Conservation (phyloP, 768 basidiomycete species). For the Trametes punicea region DNA sequence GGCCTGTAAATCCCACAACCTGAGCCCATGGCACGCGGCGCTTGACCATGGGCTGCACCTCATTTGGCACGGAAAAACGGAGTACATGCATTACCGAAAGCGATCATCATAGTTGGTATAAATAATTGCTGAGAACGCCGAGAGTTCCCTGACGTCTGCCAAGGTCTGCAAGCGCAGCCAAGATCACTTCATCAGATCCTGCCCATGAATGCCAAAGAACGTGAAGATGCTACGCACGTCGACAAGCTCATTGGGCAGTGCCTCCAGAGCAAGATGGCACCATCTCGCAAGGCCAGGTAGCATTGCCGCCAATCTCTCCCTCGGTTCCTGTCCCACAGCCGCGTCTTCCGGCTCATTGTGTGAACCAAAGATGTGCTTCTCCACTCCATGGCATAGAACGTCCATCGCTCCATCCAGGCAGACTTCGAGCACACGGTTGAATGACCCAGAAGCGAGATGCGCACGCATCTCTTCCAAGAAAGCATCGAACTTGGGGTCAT, state of each 20-base stretch:
- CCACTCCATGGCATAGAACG: constrained; percentile 60
- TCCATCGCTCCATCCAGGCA: constrained; percentile 69
- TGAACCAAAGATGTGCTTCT: constrained; percentile 54
- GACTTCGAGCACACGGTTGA: constrained; percentile 64
- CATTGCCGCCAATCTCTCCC: constrained; percentile 72
- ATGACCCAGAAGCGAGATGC: constrained; percentile 66
- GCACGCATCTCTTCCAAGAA: constrained; percentile 69
- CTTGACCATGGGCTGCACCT: neutral
- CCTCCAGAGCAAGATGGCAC: constrained; percentile 65
- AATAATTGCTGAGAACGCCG: constrained; percentile 67
- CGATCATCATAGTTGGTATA: constrained; percentile 66
- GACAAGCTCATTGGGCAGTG: constrained; percentile 74
- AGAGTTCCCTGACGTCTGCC: constrained; percentile 58
- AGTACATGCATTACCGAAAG: constrained; percentile 33
- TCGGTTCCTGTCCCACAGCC: constrained; percentile 36
- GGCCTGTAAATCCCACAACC: no score
- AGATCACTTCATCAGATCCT: neutral
- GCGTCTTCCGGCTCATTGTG: constrained; percentile 22
- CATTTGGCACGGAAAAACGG: neutral
- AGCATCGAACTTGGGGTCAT: constrained; percentile 50
- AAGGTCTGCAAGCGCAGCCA: constrained; percentile 44
- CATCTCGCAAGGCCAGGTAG: constrained; percentile 79
- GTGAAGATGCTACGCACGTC: constrained; percentile 54
- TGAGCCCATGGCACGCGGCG: no score
- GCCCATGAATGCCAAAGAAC: neutral